Evolutionary conservation across 176 grass and related monocot species (phyloP).

Genomic region (Cenchrus americanus): DNA sequence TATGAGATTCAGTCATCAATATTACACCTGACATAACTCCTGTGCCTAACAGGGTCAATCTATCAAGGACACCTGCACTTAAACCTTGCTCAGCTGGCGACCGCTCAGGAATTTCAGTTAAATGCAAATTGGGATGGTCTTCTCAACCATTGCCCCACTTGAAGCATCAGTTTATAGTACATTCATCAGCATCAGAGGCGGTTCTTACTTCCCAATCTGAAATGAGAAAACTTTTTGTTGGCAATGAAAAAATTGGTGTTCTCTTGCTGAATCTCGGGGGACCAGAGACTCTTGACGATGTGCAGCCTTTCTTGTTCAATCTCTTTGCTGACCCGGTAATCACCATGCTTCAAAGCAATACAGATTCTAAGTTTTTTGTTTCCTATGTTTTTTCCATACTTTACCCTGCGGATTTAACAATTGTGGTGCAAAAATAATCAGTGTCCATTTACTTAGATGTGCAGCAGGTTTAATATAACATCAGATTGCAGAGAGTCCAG

Average conservation of each 20-base stretch:
- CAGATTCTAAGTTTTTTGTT: neutral
- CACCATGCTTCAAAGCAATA: constrained; percentile 31
- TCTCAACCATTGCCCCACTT: constrained; percentile 37
- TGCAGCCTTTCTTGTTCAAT: constrained; percentile 98
- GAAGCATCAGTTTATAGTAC: constrained; percentile 51
- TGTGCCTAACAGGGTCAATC: constrained; percentile 46
- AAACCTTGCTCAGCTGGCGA: constrained; percentile 47
- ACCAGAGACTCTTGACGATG: constrained; percentile 95
- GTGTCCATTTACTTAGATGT: neutral
- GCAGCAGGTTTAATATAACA: neutral
- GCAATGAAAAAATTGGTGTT: constrained; percentile 84
- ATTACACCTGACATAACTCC: neutral
- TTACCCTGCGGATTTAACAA: constrained; percentile 18
- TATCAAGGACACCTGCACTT: constrained; percentile 52
- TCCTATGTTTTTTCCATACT: constrained; percentile 15
- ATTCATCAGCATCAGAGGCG: constrained; percentile 77
- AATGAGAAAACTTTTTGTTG: constrained; percentile 59
- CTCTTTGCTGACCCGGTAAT: constrained; percentile 97
- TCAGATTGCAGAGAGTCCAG: neutral
- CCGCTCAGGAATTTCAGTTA: constrained; percentile 46
- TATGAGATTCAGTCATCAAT: neutral
- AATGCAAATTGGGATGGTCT: constrained; percentile 49
- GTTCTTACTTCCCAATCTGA: constrained; percentile 68
- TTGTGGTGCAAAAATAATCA: constrained; percentile 15
- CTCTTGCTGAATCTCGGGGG: constrained; percentile 97